Evolutionary conservation across 768 basidiomycete species (phyloP).

Genomic region (Gymnopilus junonius): DNA sequence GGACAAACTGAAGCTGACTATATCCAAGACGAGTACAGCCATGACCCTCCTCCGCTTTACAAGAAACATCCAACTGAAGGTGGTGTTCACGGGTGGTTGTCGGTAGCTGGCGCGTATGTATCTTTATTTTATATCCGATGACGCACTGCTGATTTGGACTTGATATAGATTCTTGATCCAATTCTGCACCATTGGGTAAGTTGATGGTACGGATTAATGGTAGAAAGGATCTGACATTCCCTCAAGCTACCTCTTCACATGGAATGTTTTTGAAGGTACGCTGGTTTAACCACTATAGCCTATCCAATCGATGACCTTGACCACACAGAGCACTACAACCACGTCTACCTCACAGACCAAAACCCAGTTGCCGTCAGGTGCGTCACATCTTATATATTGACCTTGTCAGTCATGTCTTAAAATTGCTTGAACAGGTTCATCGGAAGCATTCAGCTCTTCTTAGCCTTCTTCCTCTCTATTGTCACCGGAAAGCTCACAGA

Average conservation of each 20-base stretch:
- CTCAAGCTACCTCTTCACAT: conserved; percentile 31
- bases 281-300: neutral
- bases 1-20: conserved; percentile 14
- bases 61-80: conserved; percentile 37
- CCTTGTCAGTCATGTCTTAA: neutral
- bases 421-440: conserved; percentile 43
- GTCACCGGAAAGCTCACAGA: conserved; percentile 49
- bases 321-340: conserved; percentile 45
- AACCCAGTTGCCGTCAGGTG: conserved; percentile 48
- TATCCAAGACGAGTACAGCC: conserved; percentile 16
- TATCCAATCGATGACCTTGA: conserved; percentile 25
- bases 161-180: conserved; percentile 41
- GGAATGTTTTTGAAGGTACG: conserved; percentile 38
- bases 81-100: conserved; percentile 45
- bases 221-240: neutral
- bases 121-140: neutral
- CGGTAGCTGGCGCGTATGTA: conserved; percentile 49
- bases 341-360: conserved; percentile 38
- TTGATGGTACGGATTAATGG: neutral
- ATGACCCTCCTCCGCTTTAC: conserved; percentile 28
- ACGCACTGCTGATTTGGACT: neutral
- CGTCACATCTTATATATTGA: conserved; percentile 6
- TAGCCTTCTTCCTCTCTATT: conserved; percentile 45
- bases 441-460: conserved; percentile 50
- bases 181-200: conserved; percentile 49